These are phyloP conservation scores for Fusarium sublunatum DNA, from an alignment of 2,329 filamentous ascomycete genomes.

Conservation along the genomic window DNA sequence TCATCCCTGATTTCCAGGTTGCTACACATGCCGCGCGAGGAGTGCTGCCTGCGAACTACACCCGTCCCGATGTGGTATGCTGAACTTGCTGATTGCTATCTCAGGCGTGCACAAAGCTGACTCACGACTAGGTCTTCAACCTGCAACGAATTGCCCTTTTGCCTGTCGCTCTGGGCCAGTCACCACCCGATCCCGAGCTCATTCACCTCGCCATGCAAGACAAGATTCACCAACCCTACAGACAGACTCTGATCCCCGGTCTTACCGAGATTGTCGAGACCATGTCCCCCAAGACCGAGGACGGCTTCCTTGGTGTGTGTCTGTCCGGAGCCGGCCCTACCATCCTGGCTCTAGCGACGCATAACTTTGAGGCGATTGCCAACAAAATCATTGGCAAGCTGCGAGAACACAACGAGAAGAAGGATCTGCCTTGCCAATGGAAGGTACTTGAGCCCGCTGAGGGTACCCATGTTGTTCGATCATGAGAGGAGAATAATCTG, in stretches of 20 bases:
- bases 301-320: constrained; percentile 92
- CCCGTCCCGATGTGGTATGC: constrained; percentile 81
- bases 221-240: constrained; percentile 96
- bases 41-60: constrained; percentile 84
- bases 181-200: constrained; percentile 89
- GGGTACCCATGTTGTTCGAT: constrained; percentile 65
- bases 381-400: constrained; percentile 80
- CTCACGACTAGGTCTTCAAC: constrained; percentile 79
- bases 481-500: constrained; percentile 10
- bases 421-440: constrained; percentile 85
- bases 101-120: constrained; percentile 22
- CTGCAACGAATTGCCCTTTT: constrained; percentile 92
- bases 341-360: constrained; percentile 90
- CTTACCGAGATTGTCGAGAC: constrained; percentile 90
- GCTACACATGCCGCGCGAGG: constrained; percentile 91
- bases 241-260: constrained; percentile 89
- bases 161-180: constrained; percentile 87
- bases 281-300: constrained; percentile 87
- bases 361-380: constrained; percentile 90
- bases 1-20: constrained; percentile 96
- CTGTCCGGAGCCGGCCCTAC: constrained; percentile 95
- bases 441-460: constrained; percentile 88
- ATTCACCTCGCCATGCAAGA: constrained; percentile 99
- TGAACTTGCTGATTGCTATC: neutral
- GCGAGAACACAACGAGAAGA: constrained; percentile 63